phyloP scores from a whole-genome alignment of 169 alveolate genomes.

The Eimeria praecox region DNA sequence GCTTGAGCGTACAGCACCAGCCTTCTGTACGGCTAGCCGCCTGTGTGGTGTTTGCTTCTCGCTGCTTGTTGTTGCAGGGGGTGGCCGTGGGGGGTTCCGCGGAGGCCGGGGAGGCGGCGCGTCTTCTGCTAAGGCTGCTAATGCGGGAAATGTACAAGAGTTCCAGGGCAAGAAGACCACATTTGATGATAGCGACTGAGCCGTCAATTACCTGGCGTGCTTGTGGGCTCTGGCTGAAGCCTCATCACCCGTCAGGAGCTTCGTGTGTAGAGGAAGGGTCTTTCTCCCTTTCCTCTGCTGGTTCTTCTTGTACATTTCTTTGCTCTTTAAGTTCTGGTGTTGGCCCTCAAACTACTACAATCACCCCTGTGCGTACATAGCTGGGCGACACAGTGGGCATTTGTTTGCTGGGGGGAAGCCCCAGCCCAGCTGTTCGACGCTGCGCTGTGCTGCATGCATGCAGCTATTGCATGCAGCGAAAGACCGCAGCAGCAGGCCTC shows the following conservation, averaged over 20 bases:
- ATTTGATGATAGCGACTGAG: slow-evolving; percentile 81
- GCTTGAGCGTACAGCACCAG: no score
- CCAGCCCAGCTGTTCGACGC: neutral
- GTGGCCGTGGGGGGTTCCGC: slow-evolving; percentile 84
- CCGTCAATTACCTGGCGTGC: neutral
- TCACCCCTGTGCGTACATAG: neutral
- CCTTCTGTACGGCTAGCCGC: no score
- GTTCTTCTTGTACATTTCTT: neutral
- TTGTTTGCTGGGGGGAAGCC: neutral
- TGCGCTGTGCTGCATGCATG: neutral
- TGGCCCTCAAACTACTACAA: neutral
- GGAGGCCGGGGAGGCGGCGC: slow-evolving; percentile 85
- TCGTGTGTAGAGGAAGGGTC: neutral
- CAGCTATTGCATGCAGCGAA: neutral
- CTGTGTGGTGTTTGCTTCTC: no score
- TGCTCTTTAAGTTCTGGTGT: neutral
- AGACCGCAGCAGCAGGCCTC: slow-evolving; percentile 1
- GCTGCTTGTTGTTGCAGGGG: neutral
- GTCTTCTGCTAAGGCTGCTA: slow-evolving; percentile 80
- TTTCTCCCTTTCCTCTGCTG: neutral
- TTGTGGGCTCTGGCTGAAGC: neutral
- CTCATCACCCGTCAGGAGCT: neutral
- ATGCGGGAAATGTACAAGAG: slow-evolving; percentile 81
- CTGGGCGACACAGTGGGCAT: neutral
- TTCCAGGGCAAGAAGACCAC: slow-evolving; percentile 82